These are phyloP conservation scores for Candolleomyces eurysporus DNA, from an alignment of 768 basidiomycete genomes.

Conservation along the genomic window DNA sequence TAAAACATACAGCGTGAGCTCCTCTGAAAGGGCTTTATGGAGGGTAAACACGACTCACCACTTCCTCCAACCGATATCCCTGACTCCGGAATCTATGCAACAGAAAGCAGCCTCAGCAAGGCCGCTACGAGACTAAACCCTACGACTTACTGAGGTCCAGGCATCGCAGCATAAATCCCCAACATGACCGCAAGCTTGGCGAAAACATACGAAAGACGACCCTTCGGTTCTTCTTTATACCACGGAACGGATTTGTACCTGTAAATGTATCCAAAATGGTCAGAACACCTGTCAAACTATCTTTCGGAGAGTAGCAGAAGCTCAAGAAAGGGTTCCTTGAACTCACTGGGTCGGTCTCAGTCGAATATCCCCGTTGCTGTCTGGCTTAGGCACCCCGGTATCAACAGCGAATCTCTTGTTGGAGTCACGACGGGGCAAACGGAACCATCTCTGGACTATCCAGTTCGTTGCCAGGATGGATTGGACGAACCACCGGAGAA, in stretches of 20 bases:
- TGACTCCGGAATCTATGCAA: slow-evolving; percentile 29
- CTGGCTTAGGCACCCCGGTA: slow-evolving; percentile 11
- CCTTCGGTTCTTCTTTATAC: slow-evolving; percentile 40
- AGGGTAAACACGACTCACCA: slow-evolving; percentile 10
- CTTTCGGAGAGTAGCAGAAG: not conserved
- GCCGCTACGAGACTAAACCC: not conserved
- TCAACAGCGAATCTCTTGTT: slow-evolving; percentile 18
- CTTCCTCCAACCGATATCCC: slow-evolving; percentile 43
- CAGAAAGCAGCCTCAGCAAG: not conserved
- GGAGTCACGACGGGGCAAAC: slow-evolving; percentile 34
- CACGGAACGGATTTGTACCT: slow-evolving; percentile 39
- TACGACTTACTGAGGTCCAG: slow-evolving; percentile 31
- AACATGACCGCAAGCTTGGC: slow-evolving; percentile 32
- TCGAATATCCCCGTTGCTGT: slow-evolving; percentile 16
- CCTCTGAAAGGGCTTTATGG: slow-evolving; percentile 6
- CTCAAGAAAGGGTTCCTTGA: not conserved
- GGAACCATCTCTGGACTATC: slow-evolving; percentile 35
- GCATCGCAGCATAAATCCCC: slow-evolving; percentile 36
- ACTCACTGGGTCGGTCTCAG: slow-evolving; percentile 15
- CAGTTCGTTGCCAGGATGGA: slow-evolving; percentile 20
- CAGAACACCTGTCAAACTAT: not conserved
- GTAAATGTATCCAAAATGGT: slow-evolving; percentile 20
- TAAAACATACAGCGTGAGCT: not conserved
- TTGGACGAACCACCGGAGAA: slow-evolving; percentile 25
- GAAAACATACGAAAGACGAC: slow-evolving; percentile 21